Evolutionary conservation across 805 yeast genomes (phyloP), one percentile per base, ranked within the genome.

Genomic region (Candida fluviatilis): DNA sequence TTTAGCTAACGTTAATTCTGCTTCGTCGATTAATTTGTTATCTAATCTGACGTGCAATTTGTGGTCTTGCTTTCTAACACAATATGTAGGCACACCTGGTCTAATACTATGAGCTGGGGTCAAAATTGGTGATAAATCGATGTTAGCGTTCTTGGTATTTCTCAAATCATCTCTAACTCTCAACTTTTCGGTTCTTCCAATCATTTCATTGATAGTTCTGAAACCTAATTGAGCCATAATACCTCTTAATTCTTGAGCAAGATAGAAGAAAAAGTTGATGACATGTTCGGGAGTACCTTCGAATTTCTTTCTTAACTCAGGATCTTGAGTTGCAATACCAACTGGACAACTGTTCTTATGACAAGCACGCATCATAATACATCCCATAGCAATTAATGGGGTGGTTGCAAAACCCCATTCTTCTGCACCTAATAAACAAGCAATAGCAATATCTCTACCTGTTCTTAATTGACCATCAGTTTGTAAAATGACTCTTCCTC

Each of bases 381-480:
- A 91, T 45, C 98, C 98, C 90, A 91, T 79, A 24, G 97, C 93
- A 53, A 91, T 90, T 60, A 91, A 76, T 30, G 99, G 98, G 48
- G 96, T 82, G 18, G 99, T 91, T 19, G 99, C 99, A 58, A 93
- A 83, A 21, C 98, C 96, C 84, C 95, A 93, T 60, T 93, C 96
- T 65, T 91, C 99, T 39, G 99, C 99, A 64, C 99, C 99, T 23
- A 91, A 73, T 58, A 91, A 71, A 61, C 96, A 86, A 5, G 98
- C 99, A 62, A 93, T 80, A 11, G 98, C 98, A 45, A 91, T 82
- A 67, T 91, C 99, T 54, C 96, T 82, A 48, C 98, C 98, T 14
- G 98, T 91, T 66, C 95, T 85, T 51, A 91, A 68, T 71, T 91
- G 98, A 62, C 99, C 99, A 62, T 91, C 99, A n/a, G 98, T 89